phyloP scores from a whole-genome alignment of 768 basidiomycete genomes.

The Tricholoma flavovirens region DNA sequence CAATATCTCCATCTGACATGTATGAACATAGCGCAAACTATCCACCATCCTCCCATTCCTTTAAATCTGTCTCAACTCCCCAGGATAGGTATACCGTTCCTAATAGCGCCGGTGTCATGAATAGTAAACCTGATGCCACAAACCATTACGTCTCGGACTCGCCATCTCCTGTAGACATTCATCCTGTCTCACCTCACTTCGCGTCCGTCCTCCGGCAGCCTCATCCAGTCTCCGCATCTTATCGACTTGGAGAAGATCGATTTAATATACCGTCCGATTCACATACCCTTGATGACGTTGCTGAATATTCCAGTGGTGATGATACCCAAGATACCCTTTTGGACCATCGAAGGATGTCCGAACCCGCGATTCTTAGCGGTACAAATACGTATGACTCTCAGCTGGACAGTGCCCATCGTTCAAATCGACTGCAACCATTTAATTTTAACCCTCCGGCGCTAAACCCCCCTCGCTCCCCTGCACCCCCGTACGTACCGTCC shows the following conservation, averaged over 20 bases:
- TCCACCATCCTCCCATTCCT: conserved; percentile 16
- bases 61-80: conserved; percentile 9
- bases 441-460: conserved; percentile 28
- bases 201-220: conserved; percentile 37
- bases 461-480: conserved; percentile 28
- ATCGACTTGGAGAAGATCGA: conserved; percentile 35
- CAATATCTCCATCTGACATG: conserved; percentile 26
- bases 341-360: conserved; percentile 67
- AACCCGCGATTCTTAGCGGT: conserved; percentile 44
- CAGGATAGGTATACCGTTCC: conserved; percentile 21
- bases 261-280: conserved; percentile 29
- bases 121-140: conserved; percentile 21
- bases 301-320: conserved; percentile 30
- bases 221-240: conserved; percentile 36
- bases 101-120: conserved; percentile 21
- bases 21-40: conserved; percentile 22
- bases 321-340: conserved; percentile 32
- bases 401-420: conserved; percentile 24
- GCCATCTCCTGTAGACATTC: conserved; percentile 39
- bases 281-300: conserved; percentile 30
- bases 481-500: conserved; percentile 33
- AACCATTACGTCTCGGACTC: conserved; percentile 32
- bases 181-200: conserved; percentile 28
- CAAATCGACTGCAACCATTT: conserved; percentile 38
- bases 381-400: conserved; percentile 35